Base-by-base conservation (phyloP, 2,329 filamentous ascomycete species). In the Epichloe sibirici region DNA sequence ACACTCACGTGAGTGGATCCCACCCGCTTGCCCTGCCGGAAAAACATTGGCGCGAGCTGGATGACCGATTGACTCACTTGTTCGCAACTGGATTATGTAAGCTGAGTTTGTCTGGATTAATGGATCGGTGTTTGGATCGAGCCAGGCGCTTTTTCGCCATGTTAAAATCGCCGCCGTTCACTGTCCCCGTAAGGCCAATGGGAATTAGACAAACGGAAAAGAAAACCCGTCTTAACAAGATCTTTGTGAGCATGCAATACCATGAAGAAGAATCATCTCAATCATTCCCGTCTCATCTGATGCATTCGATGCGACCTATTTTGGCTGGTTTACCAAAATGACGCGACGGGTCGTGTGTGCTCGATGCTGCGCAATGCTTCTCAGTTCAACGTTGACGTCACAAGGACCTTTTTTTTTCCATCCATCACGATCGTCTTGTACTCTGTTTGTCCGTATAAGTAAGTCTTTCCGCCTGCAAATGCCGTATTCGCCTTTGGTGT, bases 1-100 rank as follows among this genome's bases (percentile, higher is more conserved):
- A 59, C 38, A 45, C 59, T 69, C 68, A 70, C 68, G 68, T 70
- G 68, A 70, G 61, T 55, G 58, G 59, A 57, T 56, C 60, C 45
- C 13, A 34, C 23, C 42, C 2, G 17, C 51, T 49, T 65, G 64
- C 66, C 65, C 66, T 66, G 55, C 57, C 65, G 65, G 65, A 67
- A 61, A 61, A 66, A 64, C 17, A 28, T 56, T 56, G 37, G 31
- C 17, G 31, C 50, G 55, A 13, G 5, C 15, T 15, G 17, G 1
- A 17, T 45, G 48, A 49, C 45, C n/a, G 8, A 38, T 25, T 11
- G 28, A 13, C 13, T 23, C 4, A 13, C 34, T 48, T 21, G 21
- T 15, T 4, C 39, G 9, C 31, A 31, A 4, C 3, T 31, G 31
- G 15, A n/a, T 52, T 52, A 52, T 34, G 43, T 52, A 48, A 52